Evolutionary conservation across 805 yeast genomes (phyloP).

Genomic region (Kodamaea sagamina): DNA sequence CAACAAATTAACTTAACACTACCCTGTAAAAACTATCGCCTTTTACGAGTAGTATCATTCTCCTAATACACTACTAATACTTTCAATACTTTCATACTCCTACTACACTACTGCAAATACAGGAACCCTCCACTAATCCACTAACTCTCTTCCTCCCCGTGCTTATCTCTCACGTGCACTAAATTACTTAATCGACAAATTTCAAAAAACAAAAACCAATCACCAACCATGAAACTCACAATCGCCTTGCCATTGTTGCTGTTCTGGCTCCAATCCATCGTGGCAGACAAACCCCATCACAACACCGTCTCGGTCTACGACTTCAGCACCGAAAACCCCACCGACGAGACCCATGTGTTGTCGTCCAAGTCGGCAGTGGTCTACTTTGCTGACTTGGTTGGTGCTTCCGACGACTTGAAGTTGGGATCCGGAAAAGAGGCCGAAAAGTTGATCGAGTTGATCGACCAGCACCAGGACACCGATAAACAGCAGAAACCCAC

Average conservation of each 20-base stretch:
- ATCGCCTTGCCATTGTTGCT: constrained; percentile 9
- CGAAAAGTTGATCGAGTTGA: constrained; percentile 25
- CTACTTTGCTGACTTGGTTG: constrained; percentile 49
- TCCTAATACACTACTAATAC: too few species aligned
- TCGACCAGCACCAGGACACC: constrained; percentile 10
- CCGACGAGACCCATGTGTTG: constrained; percentile 4
- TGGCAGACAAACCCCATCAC: not conserved
- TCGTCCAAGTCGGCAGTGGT: constrained; percentile 33
- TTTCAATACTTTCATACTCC: not conserved
- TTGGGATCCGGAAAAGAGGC: constrained; percentile 35
- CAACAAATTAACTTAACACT: too few species aligned
- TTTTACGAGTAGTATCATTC: too few species aligned
- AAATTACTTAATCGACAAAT: not conserved
- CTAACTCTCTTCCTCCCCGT: not conserved
- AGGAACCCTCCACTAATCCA: not conserved
- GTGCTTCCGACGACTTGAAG: constrained; percentile 37
- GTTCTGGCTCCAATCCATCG: constrained; percentile 1
- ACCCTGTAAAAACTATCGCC: too few species aligned
- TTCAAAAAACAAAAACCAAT: constrained; percentile 4
- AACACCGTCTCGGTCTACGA: constrained; percentile 15
- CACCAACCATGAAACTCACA: constrained; percentile 6
- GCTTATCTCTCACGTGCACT: not conserved
- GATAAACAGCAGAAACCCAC: constrained; percentile 23
- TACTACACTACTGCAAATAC: not conserved
- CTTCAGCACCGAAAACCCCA: constrained; percentile 7